Base-by-base conservation (phyloP, 1,284 basidiomycete species). In the Exobasidium cylindrosporum region DNA sequence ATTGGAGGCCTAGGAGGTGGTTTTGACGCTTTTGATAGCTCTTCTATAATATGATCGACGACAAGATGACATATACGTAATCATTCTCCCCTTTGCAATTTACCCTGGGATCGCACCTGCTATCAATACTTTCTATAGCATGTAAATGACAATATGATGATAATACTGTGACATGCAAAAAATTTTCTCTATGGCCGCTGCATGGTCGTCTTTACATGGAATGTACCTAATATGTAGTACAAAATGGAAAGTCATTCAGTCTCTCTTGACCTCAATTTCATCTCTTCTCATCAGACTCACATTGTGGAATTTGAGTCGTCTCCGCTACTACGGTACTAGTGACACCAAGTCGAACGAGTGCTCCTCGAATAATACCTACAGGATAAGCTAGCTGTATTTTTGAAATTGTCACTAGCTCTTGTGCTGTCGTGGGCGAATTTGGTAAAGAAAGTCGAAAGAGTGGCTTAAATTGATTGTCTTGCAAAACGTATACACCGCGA, bases 401-500 rank as follows among this genome's bases (percentile, higher is more conserved):
- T 3, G 53, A 52, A 29, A 40, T 43, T 14, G 26, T 21, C 14
- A 11, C 49, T 13, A 28, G 50, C 31, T 28, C 47, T 28, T 28
- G 44, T 35, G 29, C 31, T 28, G 28, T n/a, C 26, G 21, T 57
- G n/a, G 21, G 21, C 14, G 21, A 21, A 24, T 50, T 21, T 24
- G 60, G 26, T 23, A 46, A 24, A 0, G 91, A 92, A 57, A 94
- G 81, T 40, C 89, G 85, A 1, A 86, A 79, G 52, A 96, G 86
- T 0, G 93, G 91, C 68, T 89, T 90, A 82, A 96, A 96, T 0
- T 86, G 81, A 69, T 93, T 91, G 69, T 95, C 92, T 81, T 95
- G 92, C 1, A 97, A 83, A 1, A 97, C 93, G 70, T 93, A 97
- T 3, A 95, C 88, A 11, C 94, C 92, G 56, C 92, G 83, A 81